These are phyloP conservation scores for Aspergillus mulundensis DNA, from an alignment of 495 filamentous ascomycete species.

Conservation along the genomic window DNA sequence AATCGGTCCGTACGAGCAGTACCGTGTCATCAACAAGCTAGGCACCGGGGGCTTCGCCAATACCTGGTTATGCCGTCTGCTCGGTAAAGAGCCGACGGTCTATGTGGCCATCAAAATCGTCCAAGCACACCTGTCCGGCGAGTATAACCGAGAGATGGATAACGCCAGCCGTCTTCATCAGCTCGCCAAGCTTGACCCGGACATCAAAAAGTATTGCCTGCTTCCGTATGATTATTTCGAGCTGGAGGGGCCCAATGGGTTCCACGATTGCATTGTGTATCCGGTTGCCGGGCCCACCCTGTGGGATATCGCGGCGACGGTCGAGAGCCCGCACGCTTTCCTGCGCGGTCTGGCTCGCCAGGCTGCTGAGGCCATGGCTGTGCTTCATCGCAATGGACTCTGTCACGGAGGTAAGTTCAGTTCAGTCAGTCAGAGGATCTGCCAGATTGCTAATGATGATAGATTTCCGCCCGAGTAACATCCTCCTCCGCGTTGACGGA, in stretches of 20 bases:
- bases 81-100: neutral
- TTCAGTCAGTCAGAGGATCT: too few relatives aligned
- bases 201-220: neutral
- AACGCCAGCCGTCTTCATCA: neutral
- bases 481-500: too few relatives aligned
- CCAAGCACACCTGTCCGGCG: neutral
- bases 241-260: neutral
- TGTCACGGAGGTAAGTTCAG: constrained; percentile 2
- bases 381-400: neutral
- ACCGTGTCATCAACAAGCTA: neutral
- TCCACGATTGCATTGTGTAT: neutral
- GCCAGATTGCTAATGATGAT: too few relatives aligned
- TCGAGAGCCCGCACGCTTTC: neutral
- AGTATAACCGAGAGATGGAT: neutral
- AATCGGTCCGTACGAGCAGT: neutral
- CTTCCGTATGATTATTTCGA: neutral
- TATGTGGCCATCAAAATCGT: neutral
- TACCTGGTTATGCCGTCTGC: neutral
- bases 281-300: neutral
- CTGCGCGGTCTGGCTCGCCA: neutral
- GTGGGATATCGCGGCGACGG: neutral
- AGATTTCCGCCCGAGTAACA: too few relatives aligned
- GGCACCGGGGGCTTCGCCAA: neutral
- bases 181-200: neutral
- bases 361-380: neutral